Evolutionary conservation across 768 basidiomycete genomes (phyloP).

Genomic region (Vararia minispora): DNA sequence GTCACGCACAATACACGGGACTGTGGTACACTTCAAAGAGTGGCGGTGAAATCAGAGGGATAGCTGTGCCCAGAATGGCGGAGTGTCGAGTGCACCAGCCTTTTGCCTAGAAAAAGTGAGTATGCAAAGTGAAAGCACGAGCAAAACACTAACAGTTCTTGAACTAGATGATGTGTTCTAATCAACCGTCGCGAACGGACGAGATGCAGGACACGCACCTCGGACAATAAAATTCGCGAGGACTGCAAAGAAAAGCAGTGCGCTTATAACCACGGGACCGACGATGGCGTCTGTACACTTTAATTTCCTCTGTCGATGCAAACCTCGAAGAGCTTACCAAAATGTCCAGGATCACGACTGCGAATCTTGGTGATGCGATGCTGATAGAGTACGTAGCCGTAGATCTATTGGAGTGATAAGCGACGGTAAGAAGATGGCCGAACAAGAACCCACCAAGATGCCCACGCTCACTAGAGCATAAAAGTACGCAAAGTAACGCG

Average conservation of each 20-base stretch:
- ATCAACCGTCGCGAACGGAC: too few species aligned
- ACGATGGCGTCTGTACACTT: constrained; percentile 52
- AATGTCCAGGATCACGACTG: constrained; percentile 77
- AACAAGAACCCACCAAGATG: constrained; percentile 37
- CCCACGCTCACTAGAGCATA: constrained; percentile 75
- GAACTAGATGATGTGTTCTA: too few species aligned
- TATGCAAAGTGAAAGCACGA: too few species aligned
- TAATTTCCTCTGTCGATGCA: background rate
- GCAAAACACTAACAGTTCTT: too few species aligned
- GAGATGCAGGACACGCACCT: too few species aligned
- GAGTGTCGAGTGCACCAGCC: too few species aligned
- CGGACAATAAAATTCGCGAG: constrained; percentile 82
- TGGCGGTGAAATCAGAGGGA: too few species aligned
- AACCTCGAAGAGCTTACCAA: constrained; percentile 40
- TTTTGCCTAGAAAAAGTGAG: too few species aligned
- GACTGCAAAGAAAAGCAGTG: constrained; percentile 77
- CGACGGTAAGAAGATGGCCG: background rate
- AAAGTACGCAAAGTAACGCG: constrained; percentile 66
- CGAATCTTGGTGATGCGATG: constrained; percentile 85
- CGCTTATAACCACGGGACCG: constrained; percentile 78
- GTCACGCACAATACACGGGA: too few species aligned
- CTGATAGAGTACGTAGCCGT: constrained; percentile 82
- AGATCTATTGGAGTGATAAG: constrained; percentile 47
- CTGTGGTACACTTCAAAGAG: too few species aligned
- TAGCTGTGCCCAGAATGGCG: too few species aligned